Base-by-base conservation (phyloP, 768 basidiomycete genomes). In the Phallus indusiatus region DNA sequence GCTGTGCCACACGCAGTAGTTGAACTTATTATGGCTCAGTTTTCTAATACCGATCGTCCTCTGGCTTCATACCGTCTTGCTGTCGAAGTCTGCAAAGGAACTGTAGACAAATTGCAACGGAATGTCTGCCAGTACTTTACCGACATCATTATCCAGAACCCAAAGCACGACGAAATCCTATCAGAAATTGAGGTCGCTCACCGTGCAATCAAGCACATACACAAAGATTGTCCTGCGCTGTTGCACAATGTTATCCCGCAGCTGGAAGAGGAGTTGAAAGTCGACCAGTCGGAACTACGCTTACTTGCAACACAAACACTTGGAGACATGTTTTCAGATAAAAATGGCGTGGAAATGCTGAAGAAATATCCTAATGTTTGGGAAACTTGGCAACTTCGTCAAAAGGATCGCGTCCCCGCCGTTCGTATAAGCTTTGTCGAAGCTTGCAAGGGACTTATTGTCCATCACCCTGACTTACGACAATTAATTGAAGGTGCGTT, bases 91-190 rank as follows among this genome's bases (percentile, higher is more conserved):
- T 94, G 91, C 77, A 93, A 85, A 59, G 76, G 76, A 21, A 85
- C 90, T 0, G 79, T 89, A 3, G 91, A 94, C 70, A 90, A 88
- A 69, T 80, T 97, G 6, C 90, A 93, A 68, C 84, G 93, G 5
- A 82, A 93, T 62, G 88, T 95, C 50, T 89, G 86, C 67, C 84
- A 89, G 65, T 94, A 97, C 73, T 96, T 99, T 68, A 88, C 90
- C 21, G 94, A 96, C 65, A 84, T 90, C 61, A 88, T 94, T 65
- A 79, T 85, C 50, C 75, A 76, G 14, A 76, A 77, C 61, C 75
- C 82, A 37, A 73, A 74, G 21, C 62, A 65, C 47, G 65, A 61
- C 28, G 58, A 63, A 35, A 81, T 86, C 12, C 62, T 74, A 16
- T 61, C 67, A 1, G 83, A 90, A 60, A 83, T 92, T 54, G 79